phyloP scores from a whole-genome alignment of 768 basidiomycete species.

The Leccinum truebloodii region DNA sequence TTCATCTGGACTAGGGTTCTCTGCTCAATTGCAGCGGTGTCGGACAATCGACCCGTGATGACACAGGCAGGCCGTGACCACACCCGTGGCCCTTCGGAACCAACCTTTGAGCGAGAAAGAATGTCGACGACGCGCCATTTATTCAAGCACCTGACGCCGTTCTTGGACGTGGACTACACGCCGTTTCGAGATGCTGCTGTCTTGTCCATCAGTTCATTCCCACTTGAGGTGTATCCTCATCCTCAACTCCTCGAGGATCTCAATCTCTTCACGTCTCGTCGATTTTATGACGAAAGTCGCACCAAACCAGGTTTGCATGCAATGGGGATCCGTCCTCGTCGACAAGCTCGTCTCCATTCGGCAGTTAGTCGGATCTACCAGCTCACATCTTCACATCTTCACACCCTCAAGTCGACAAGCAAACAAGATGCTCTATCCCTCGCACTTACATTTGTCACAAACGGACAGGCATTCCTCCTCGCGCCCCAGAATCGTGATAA shows the following conservation, averaged over 20 bases:
- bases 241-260: constrained; percentile 83
- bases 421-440: constrained; percentile 74
- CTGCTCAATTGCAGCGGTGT: constrained; percentile 73
- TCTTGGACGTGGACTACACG: constrained; percentile 83
- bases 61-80: constrained; percentile 63
- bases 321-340: constrained; percentile 57
- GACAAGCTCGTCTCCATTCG: constrained; percentile 78
- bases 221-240: constrained; percentile 58
- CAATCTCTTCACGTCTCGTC: constrained; percentile 73
- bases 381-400: constrained; percentile 76
- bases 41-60: constrained; percentile 59
- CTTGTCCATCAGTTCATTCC: constrained; percentile 85
- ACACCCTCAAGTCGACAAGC: constrained; percentile 65
- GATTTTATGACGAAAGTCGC: constrained; percentile 73
- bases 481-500: constrained; percentile 73
- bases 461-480: constrained; percentile 76
- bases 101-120: constrained; percentile 78
- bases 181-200: constrained; percentile 86
- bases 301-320: constrained; percentile 47
- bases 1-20: constrained; percentile 80
- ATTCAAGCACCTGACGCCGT: constrained; percentile 83
- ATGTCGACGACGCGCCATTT: constrained; percentile 77
- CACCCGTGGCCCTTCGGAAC: constrained; percentile 66
- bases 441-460: constrained; percentile 84
- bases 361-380: constrained; percentile 89